A percentile compares a stretch with the other conserved stretches of the same genome.
Conservation (phyloP, 495 filamentous ascomycete species). For the Cetradonia linearis region DNA sequence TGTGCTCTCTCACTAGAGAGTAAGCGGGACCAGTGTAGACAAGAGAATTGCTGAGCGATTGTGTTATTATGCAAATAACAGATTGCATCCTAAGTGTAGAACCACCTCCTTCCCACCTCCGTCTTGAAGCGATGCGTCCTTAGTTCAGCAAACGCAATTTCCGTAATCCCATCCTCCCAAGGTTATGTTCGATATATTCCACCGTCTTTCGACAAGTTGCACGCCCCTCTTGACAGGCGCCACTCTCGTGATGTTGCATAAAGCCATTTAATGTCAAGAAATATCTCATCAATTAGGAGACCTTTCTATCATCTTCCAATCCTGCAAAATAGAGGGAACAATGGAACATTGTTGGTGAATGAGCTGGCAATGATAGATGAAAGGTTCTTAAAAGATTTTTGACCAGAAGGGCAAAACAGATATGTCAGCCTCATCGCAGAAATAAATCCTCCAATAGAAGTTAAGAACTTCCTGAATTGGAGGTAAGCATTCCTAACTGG, state of each 20-base stretch:
- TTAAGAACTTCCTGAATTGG: conserved; percentile 6
- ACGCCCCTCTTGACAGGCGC: conserved; percentile 22
- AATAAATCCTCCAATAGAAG: neutral
- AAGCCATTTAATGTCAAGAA: conserved; percentile 25
- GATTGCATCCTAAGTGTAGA: too few species aligned
- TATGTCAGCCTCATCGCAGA: conserved; percentile 4
- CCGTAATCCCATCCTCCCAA: conserved; percentile 20
- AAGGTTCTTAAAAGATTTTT: conserved; percentile 14
- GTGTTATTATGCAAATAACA: too few species aligned
- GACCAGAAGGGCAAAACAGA: conserved; percentile 7
- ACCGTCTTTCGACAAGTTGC: conserved; percentile 20
- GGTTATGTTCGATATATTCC: conserved; percentile 23
- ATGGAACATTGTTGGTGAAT: conserved; percentile 16
- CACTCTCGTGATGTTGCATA: conserved; percentile 24
- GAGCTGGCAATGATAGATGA: conserved; percentile 17
- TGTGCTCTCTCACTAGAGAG: too few species aligned
- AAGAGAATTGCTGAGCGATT: too few species aligned
- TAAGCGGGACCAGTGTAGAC: too few species aligned
- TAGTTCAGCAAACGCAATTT: conserved; percentile 21
- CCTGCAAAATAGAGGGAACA: conserved; percentile 13
- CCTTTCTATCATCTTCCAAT: conserved; percentile 10
- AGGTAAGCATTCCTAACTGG: conserved; percentile 5
- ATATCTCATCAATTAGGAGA: conserved; percentile 13
- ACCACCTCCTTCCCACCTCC: too few species aligned
- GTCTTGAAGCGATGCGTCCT: too few species aligned